Conservation (phyloP, 495 filamentous ascomycete species). For the Podospora didyma region DNA sequence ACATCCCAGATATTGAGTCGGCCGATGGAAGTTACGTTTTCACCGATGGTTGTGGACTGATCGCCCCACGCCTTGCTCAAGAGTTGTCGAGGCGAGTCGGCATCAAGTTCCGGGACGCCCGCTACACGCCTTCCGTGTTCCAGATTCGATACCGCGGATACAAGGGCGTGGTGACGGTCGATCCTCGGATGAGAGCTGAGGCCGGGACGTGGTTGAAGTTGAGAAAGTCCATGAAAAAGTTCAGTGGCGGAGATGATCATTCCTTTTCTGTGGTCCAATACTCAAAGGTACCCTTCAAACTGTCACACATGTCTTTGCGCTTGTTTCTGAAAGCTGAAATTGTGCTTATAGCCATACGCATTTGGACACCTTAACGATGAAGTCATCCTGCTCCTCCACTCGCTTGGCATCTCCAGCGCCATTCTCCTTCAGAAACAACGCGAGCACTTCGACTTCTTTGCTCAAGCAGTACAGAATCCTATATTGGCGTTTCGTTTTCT, state of each 20-base stretch:
- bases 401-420: conserved; percentile 37
- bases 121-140: conserved; percentile 47
- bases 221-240: conserved; percentile 52
- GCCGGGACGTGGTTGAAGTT: conserved; percentile 34
- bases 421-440: conserved; percentile 41
- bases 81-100: conserved; percentile 30
- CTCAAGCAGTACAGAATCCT: conserved; percentile 26
- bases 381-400: conserved; percentile 40
- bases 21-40: conserved; percentile 40
- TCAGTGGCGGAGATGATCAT: conserved; percentile 38
- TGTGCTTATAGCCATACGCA: conserved; percentile 34
- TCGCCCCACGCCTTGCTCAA: conserved; percentile 34
- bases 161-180: conserved; percentile 47
- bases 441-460: conserved; percentile 39
- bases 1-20: conserved; percentile 44
- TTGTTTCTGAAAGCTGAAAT: too few relatives aligned
- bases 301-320: background rate
- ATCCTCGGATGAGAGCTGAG: conserved; percentile 30
- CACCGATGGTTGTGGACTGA: conserved; percentile 49
- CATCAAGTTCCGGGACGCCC: conserved; percentile 37
- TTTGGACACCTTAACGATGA: conserved; percentile 52
- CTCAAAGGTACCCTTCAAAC: conserved; percentile 36
- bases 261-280: conserved; percentile 46
- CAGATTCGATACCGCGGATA: conserved; percentile 51
- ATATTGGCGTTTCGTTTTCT: conserved; percentile 41